Percentiles rank a stretch among this genome's conserved stretches.
These are phyloP conservation scores for Rosa multiflora DNA, from an alignment of 306 rosid species.

Conservation along the genomic window DNA sequence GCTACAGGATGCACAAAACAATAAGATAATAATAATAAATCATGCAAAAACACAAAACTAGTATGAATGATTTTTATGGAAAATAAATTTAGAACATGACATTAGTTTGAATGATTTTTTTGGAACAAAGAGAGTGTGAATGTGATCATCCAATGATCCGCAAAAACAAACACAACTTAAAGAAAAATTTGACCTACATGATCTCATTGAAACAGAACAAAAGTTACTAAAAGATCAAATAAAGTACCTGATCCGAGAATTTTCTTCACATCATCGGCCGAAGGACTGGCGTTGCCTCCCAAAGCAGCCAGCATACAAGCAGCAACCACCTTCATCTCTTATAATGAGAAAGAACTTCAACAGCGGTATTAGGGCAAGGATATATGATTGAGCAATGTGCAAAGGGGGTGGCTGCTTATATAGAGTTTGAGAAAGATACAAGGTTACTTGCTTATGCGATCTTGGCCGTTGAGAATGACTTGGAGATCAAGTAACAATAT, in stretches of 20 bases:
- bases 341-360: not conserved
- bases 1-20: not conserved
- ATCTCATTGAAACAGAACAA: not conserved
- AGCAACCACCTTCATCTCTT: conserved; percentile 60
- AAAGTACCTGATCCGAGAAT: conserved; percentile 37
- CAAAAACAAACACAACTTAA: not conserved
- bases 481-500: not conserved
- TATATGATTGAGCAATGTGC: not conserved
- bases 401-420: not conserved
- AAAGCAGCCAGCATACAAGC: conserved; percentile 58
- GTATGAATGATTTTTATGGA: not conserved
- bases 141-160: not conserved
- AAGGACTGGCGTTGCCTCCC: conserved; percentile 56
- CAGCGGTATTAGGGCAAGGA: not conserved
- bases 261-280: conserved; percentile 34
- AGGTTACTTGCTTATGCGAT: not conserved
- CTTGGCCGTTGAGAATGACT: not conserved
- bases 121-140: not conserved
- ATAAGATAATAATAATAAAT: too few species aligned
- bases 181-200: not conserved
- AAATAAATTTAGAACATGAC: too few species aligned
- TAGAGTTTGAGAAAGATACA: not conserved
- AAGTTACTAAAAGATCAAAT: not conserved
- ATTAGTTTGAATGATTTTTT: not conserved
- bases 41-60: not conserved